Evolutionary conservation across 805 yeast genomes (phyloP).

Genomic region (Ogataea paraovalis): DNA sequence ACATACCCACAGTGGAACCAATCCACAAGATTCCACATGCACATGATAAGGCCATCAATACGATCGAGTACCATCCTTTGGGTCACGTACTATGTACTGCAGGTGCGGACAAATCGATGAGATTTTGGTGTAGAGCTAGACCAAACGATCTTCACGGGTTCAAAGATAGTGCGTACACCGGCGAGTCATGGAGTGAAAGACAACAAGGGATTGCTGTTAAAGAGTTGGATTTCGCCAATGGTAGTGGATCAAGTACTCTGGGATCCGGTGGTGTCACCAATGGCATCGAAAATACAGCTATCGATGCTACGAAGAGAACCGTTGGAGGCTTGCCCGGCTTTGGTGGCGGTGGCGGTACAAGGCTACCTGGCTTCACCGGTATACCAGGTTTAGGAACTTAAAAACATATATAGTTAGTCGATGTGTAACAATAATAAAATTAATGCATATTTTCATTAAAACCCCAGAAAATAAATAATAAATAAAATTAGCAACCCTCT

Average conservation of each 20-base stretch:
- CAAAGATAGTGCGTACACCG: constrained; percentile 76
- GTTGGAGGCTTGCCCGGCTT: not conserved
- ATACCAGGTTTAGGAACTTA: constrained; percentile 2
- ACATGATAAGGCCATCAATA: constrained; percentile 89
- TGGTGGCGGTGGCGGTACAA: not conserved
- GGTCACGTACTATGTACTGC: constrained; percentile 92
- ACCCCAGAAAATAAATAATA: too few species aligned
- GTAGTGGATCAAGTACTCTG: not conserved
- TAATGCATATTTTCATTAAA: too few species aligned
- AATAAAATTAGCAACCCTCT: too few species aligned
- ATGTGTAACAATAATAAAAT: too few species aligned
- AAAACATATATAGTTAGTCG: not conserved
- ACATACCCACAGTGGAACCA: constrained; percentile 11
- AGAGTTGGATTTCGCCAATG: constrained; percentile 3
- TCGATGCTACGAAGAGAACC: too few species aligned
- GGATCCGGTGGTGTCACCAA: constrained; percentile 1
- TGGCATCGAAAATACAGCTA: not conserved
- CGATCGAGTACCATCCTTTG: constrained; percentile 87
- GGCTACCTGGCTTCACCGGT: constrained; percentile 1
- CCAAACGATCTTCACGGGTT: constrained; percentile 84
- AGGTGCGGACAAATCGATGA: constrained; percentile 85
- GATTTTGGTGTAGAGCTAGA: constrained; percentile 92
- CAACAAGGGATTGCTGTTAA: constrained; percentile 17
- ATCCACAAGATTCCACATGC: constrained; percentile 77
- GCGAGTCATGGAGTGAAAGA: constrained; percentile 27